Base-by-base conservation (phyloP, 73 alveolate species). In the Effrenium voratum region DNA sequence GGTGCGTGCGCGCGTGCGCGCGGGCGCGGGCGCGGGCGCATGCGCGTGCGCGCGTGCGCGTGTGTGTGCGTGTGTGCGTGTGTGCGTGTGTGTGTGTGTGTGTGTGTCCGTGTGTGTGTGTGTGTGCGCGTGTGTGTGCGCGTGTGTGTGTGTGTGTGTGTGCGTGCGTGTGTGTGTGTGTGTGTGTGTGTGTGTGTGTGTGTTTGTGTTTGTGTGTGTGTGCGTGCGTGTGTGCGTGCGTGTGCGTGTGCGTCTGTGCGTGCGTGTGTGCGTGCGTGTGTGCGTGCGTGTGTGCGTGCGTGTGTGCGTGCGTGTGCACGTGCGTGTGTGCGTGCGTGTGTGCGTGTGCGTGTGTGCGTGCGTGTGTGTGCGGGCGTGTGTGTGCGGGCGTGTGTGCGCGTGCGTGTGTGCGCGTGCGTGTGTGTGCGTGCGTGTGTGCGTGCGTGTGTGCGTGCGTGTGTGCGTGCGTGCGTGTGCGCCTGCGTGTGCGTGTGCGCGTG, bases 231-330 rank as follows among this genome's bases (percentile, higher is more conserved):
- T 55, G 70, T 55, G 70, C 24, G 70, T 13, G 70, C 24, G 70
- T 55, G 70, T 55, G 70, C 32, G 70, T 55, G 70, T 13, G 70
- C 24, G 70, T n/a, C n/a, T 24, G 70, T 55, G 70, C 70, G 70
- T 55, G 70, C 70, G 70, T 55, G 70, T 24, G 70, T 55, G 70
- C 70, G 70, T 55, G 70, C 70, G 70, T 55, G 70, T 24, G 70
- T 55, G 70, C 70, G 70, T 55, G 70, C 70, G 70, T 55, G 70
- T 24, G 70, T 55, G 70, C 70, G 70, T 55, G 70, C 70, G 70
- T 55, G 70, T 24, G 70, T 55, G 70, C 70, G 70, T 55, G 70
- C 70, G 70, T 55, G 70, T 24, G 70, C 24, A 24, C 70, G 70
- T 55, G 70, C 70, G 70, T 55, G 70, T 24, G 70, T 55, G 70